Evolutionary conservation across 192 early-diverging fungal genomes (phyloP), one percentile per base, ranked within the genome.

Genomic region (Coemansia guatemalensis): DNA sequence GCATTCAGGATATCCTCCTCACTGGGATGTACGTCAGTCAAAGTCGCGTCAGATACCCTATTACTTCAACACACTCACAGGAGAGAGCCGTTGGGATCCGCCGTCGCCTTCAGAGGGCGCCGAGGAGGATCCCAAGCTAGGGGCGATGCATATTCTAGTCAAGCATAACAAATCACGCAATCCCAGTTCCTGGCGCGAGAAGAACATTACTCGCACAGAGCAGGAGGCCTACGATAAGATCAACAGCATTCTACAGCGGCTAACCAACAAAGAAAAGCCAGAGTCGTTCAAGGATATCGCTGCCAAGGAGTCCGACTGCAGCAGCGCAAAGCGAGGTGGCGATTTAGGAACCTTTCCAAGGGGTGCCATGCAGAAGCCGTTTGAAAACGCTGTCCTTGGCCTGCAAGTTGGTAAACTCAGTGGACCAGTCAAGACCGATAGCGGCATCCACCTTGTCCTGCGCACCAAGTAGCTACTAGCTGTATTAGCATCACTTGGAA

Each of bases 391-490:
- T 1, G 88, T 94, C 14, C 93, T 90, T 85, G 89, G 80, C 1
- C 80, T 99, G 0, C 44, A 90, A 64, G 88, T 96, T 9, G 94
- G 93, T 11, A 86, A 96, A 74, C 74, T 97, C 32, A 90, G 88
- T 66, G 68, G 84, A 49, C 89, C 88, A 21, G 85, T 99, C 21
- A 90, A 88, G 82, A 88, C 90, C 26, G 95, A 97, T 67, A 92
- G 89, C 67, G 97, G 96, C 24, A 85, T 96, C 17, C 96, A 98
- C 69, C 81, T 99, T 20, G 97, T 99, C 65, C 57, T 94, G 65
- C 85, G 96, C 68, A 96, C 93, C 18, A 91, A 82, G 7, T 98
- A 85, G 84, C 44, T 22, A 14, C 8, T 12, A 27, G 14, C 17
- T 44, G 14, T 44, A 44, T 44, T 14, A 44, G 39, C 39, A 44